phyloP scores from a whole-genome alignment of 495 filamentous ascomycete genomes.

The Neurospora sp. region DNA sequence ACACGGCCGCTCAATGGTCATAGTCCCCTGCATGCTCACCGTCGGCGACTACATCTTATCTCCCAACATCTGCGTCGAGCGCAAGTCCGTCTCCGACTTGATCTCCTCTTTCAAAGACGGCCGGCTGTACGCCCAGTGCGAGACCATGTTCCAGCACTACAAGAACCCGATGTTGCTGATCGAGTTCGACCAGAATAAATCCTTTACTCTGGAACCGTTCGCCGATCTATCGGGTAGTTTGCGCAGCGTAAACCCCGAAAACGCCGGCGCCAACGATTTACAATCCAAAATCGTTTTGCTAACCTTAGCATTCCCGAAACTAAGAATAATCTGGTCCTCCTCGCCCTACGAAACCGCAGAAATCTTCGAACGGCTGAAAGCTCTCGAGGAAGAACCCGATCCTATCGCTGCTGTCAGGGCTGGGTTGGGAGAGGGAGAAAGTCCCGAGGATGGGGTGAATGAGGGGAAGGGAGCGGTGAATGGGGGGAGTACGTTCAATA shows the following conservation, averaged over 20 bases:
- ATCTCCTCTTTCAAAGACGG: conserved; percentile 87
- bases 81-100: conserved; percentile 83
- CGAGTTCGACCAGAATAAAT: conserved; percentile 95
- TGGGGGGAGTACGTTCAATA: conserved; percentile 39
- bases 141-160: conserved; percentile 92
- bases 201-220: conserved; percentile 91
- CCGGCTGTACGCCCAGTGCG: conserved; percentile 81
- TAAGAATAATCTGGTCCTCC: conserved; percentile 88
- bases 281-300: conserved; percentile 89
- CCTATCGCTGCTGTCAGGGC: conserved; percentile 76
- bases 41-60: conserved; percentile 94
- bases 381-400: conserved; percentile 78
- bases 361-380: conserved; percentile 90
- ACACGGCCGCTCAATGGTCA: conserved; percentile 72
- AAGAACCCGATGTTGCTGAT: conserved; percentile 84
- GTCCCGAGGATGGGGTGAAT: conserved; percentile 31
- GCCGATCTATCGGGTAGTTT: conserved; percentile 64
- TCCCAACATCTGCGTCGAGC: conserved; percentile 84
- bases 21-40: conserved; percentile 89
- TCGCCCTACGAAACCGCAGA: conserved; percentile 94
- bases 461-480: not conserved
- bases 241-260: conserved; percentile 40
- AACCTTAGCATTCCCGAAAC: conserved; percentile 79
- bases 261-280: conserved; percentile 54
- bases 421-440: conserved; percentile 55